Conservation (phyloP, 75 land plant genomes). For the Pinus albicaulis region DNA sequence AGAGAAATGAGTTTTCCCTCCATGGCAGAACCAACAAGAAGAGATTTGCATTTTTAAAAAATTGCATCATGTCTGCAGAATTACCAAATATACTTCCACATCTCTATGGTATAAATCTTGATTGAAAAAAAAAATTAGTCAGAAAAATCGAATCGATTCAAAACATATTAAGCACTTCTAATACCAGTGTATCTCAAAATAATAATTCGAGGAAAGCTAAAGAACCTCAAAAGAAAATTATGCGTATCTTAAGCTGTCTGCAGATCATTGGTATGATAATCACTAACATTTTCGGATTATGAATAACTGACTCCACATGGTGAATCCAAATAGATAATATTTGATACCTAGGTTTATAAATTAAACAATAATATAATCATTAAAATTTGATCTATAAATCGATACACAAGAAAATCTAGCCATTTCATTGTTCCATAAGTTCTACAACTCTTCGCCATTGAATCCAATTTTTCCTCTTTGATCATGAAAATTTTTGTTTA, state of each 20-base stretch:
- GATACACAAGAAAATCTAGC: neutral
- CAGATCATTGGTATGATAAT: conserved; percentile 73
- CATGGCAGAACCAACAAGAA: neutral
- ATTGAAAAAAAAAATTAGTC: neutral
- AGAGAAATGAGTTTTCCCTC: neutral
- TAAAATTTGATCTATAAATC: neutral
- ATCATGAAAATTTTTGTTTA: too few species aligned
- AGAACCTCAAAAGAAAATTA: conserved; percentile 67
- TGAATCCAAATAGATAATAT: conserved; percentile 85
- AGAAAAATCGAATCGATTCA: neutral
- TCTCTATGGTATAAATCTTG: neutral
- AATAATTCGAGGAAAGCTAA: neutral
- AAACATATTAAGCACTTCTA: neutral
- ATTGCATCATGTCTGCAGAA: neutral
- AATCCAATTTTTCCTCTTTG: neutral
- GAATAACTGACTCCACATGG: conserved; percentile 94
- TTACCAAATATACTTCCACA: neutral
- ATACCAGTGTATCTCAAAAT: neutral
- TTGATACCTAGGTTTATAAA: conserved; percentile 75
- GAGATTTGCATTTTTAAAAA: neutral
- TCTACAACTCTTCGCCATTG: neutral
- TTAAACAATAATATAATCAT: neutral
- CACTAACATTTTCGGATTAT: conserved; percentile 47
- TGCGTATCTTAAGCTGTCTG: conserved; percentile 85
- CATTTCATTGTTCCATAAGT: neutral